These are phyloP conservation scores for Naegleria gruberi DNA, from an alignment of 208 protist species.

Conservation along the genomic window DNA sequence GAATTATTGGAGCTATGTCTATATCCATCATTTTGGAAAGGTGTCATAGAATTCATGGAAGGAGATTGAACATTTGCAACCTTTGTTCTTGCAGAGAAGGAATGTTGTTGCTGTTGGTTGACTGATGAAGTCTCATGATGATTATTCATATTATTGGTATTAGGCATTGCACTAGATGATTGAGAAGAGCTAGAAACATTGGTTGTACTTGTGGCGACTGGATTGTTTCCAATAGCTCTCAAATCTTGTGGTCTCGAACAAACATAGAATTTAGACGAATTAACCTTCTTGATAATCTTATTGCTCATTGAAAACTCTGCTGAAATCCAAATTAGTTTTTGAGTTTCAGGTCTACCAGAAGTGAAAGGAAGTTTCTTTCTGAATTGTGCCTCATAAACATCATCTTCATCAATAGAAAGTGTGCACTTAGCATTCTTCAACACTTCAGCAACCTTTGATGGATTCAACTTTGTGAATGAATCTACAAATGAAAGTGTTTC, in stretches of 20 bases:
- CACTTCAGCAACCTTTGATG: background rate
- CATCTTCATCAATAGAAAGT: background rate
- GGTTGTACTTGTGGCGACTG: too few relatives aligned
- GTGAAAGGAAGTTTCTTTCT: background rate
- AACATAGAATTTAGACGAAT: background rate
- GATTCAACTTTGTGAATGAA: background rate
- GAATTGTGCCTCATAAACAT: background rate
- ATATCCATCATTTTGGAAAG: too few relatives aligned
- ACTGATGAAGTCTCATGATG: too few relatives aligned
- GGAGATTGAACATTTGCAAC: too few relatives aligned
- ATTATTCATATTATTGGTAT: too few relatives aligned
- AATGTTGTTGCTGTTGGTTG: too few relatives aligned
- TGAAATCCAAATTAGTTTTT: constrained; percentile 4
- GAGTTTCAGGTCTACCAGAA: constrained; percentile 4
- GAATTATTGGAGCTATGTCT: too few relatives aligned
- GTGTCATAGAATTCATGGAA: too few relatives aligned
- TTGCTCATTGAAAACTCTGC: background rate
- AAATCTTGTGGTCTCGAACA: background rate
- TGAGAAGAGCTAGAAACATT: too few relatives aligned
- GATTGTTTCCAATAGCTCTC: too few relatives aligned
- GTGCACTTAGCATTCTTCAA: background rate
- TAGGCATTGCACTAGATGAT: too few relatives aligned
- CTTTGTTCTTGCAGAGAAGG: too few relatives aligned
- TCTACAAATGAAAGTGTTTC: background rate
- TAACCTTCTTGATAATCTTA: background rate